phyloP scores from a whole-genome alignment of 1,284 basidiomycete species.

The Golubevia sp. region DNA sequence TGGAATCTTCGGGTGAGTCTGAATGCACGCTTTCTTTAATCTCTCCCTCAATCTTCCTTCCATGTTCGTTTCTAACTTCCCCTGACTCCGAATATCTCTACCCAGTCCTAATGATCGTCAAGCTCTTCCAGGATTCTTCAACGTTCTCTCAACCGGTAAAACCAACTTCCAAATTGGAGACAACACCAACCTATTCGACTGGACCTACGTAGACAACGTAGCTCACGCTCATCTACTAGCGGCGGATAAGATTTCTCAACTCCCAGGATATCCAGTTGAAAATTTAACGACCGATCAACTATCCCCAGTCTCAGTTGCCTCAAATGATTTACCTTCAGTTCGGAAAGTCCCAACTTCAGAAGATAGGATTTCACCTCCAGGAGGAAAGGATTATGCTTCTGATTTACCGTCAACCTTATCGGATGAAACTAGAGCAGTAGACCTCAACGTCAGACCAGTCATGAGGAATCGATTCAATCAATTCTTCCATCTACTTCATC shows the following conservation, averaged over 20 bases:
- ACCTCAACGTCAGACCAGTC: constrained; percentile 44
- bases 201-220: constrained; percentile 96
- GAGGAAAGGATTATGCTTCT: constrained; percentile 17
- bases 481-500: constrained; percentile 54
- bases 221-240: constrained; percentile 93
- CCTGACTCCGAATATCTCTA: too few species aligned
- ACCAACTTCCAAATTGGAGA: constrained; percentile 92
- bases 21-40: too few species aligned
- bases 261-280: not conserved
- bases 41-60: not conserved
- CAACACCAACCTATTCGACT: constrained; percentile 94
- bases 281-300: not conserved
- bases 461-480: constrained; percentile 56
- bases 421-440: constrained; percentile 20
- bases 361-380: constrained; percentile 10
- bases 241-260: constrained; percentile 67
- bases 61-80: too few species aligned
- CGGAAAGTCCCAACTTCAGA: not conserved
- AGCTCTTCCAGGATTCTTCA: constrained; percentile 53
- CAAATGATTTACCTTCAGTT: not conserved
- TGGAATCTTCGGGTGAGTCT: constrained; percentile 50
- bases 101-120: constrained; percentile 47
- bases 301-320: not conserved
- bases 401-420: constrained; percentile 10
- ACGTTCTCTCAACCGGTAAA: constrained; percentile 65